Conservation (phyloP, 306 rosid genomes). For the Sophora flavescens region DNA sequence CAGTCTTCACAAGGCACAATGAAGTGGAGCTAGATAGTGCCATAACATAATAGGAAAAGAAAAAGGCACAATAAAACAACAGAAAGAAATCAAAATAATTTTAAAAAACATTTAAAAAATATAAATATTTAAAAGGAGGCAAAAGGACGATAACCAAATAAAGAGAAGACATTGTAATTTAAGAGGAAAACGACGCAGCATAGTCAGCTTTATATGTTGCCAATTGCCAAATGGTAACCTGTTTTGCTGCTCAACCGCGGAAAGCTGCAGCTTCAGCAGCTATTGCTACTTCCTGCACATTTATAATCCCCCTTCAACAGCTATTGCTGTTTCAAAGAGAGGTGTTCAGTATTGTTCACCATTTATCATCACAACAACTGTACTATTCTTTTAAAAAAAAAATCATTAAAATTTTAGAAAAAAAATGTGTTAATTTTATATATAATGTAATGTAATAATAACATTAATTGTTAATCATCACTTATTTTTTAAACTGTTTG, state of each 20-base stretch:
- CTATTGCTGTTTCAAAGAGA: not conserved
- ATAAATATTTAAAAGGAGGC: conserved; percentile 13
- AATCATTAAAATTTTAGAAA: too few species aligned
- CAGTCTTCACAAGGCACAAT: not conserved
- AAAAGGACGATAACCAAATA: conserved; percentile 24
- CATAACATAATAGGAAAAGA: not conserved
- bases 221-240: conserved; percentile 34
- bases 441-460: too few species aligned
- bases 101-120: not conserved
- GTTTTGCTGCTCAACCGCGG: conserved; percentile 24
- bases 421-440: too few species aligned
- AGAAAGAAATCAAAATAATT: not conserved
- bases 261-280: conserved; percentile 34
- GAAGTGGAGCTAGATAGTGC: conserved; percentile 9
- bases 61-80: not conserved
- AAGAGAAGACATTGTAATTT: conserved; percentile 16
- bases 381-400: not conserved
- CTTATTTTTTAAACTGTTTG: too few species aligned
- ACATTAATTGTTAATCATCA: too few species aligned
- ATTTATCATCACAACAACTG: not conserved
- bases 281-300: conserved; percentile 18
- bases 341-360: not conserved
- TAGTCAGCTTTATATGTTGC: conserved; percentile 47
- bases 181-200: conserved; percentile 44
- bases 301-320: conserved; percentile 10